Evolutionary conservation across 2,329 filamentous ascomycete species (phyloP).

Genomic region (Colletotrichum kahawae): DNA sequence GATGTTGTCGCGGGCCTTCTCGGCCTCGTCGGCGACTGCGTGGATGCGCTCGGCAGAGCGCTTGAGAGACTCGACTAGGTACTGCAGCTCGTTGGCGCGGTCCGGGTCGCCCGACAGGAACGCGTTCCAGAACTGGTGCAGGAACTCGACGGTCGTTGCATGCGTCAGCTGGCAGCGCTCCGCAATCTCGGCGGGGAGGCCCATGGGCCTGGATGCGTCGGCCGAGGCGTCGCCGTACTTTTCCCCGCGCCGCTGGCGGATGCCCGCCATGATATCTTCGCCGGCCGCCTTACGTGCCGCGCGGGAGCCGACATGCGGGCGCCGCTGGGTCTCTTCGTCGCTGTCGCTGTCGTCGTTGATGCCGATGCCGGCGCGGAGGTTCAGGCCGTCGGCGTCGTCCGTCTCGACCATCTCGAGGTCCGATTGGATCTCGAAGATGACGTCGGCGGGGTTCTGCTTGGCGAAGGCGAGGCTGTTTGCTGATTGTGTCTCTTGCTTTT

Average conservation of each 20-base stretch:
- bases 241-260: conserved; percentile 66
- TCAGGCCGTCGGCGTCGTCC: conserved; percentile 55
- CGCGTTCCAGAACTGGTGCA: conserved; percentile 96
- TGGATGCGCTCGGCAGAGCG: conserved; percentile 80
- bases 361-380: conserved; percentile 69
- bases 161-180: conserved; percentile 74
- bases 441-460: conserved; percentile 71
- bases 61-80: conserved; percentile 80
- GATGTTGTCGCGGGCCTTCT: conserved; percentile 71
- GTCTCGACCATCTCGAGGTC: conserved; percentile 62
- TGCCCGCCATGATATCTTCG: conserved; percentile 68
- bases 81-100: conserved; percentile 79
- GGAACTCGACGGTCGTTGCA: conserved; percentile 90
- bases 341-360: conserved; percentile 74
- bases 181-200: conserved; percentile 61
- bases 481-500: conserved; percentile 53
- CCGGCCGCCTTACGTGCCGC: conserved; percentile 69
- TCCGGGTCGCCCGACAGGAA: conserved; percentile 89
- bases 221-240: conserved; percentile 53
- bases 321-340: conserved; percentile 59
- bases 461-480: conserved; percentile 61
- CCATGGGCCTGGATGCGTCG: conserved; percentile 14
- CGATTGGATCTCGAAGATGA: conserved; percentile 67
- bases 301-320: conserved; percentile 70
- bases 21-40: conserved; percentile 80